Evolutionary conservation across 306 rosid genomes (phyloP).

Genomic region (Vigna mungo): DNA sequence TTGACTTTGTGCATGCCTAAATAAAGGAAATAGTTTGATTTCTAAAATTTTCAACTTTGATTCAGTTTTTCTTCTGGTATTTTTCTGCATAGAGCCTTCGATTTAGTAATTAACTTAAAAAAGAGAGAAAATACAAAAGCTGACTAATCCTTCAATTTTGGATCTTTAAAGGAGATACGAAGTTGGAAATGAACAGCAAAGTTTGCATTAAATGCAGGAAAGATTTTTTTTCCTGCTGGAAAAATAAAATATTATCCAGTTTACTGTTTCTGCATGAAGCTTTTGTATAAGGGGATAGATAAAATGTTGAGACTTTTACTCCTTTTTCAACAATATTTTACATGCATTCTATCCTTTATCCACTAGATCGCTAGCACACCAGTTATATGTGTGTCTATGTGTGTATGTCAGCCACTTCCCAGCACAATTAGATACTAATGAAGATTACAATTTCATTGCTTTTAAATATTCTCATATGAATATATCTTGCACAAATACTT

Average conservation of each 20-base stretch:
- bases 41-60: neutral
- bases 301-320: neutral
- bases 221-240: neutral
- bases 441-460: slow-evolving; percentile 25
- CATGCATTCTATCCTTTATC: slow-evolving; percentile 11
- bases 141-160: slow-evolving; percentile 11
- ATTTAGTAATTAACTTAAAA: slow-evolving; percentile 5
- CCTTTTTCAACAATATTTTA: slow-evolving; percentile 7
- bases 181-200: neutral
- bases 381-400: neutral
- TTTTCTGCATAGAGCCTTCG: slow-evolving; percentile 1
- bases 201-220: neutral
- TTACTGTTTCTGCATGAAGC: slow-evolving; percentile 6
- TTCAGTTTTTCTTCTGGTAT: neutral
- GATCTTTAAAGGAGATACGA: slow-evolving; percentile 10
- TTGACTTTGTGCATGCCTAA: neutral
- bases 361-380: slow-evolving; percentile 10
- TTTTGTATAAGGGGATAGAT: neutral
- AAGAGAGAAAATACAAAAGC: slow-evolving; percentile 21
- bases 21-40: slow-evolving; percentile 27
- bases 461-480: slow-evolving; percentile 34
- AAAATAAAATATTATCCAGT: slow-evolving; percentile 23
- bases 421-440: slow-evolving; percentile 8
- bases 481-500: slow-evolving; percentile 14
- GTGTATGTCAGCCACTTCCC: slow-evolving; percentile 2